phyloP scores from a whole-genome alignment of 345 rosid species.

The Viola odorata region DNA sequence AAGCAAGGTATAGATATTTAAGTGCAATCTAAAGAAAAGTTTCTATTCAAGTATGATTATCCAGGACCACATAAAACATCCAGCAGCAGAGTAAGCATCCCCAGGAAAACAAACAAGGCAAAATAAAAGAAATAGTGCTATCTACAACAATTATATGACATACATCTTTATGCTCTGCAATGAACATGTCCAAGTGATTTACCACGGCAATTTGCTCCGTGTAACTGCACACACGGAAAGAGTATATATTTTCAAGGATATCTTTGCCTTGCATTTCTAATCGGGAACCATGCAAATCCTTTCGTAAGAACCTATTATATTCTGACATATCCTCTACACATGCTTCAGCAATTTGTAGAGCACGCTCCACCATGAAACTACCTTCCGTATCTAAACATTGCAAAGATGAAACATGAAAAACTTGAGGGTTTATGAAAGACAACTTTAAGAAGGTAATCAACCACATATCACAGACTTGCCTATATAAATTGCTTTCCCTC shows the following conservation, averaged over 20 bases:
- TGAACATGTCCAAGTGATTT: conserved; percentile 71
- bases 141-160: neutral
- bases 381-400: conserved; percentile 78
- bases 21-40: neutral
- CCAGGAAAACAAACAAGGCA: neutral
- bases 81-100: too few species aligned
- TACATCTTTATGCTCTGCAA: conserved; percentile 73
- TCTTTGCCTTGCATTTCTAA: conserved; percentile 46
- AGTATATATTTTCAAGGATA: conserved; percentile 67
- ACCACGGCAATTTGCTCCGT: conserved; percentile 79
- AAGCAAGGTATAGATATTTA: neutral
- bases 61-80: too few species aligned
- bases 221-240: conserved; percentile 84
- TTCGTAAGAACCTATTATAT: conserved; percentile 42
- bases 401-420: conserved; percentile 4
- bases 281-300: conserved; percentile 42
- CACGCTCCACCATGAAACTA: conserved; percentile 95
- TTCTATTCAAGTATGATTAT: too few species aligned
- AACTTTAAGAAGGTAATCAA: neutral
- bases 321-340: conserved; percentile 62
- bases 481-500: conserved; percentile 84
- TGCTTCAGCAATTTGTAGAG: conserved; percentile 77
- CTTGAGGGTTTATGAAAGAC: neutral
- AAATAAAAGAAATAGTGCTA: neutral
- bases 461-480: conserved; percentile 33